These are phyloP conservation scores for Wickerhamiella shivajii DNA, from an alignment of 805 yeast genomes.

Conservation along the genomic window DNA sequence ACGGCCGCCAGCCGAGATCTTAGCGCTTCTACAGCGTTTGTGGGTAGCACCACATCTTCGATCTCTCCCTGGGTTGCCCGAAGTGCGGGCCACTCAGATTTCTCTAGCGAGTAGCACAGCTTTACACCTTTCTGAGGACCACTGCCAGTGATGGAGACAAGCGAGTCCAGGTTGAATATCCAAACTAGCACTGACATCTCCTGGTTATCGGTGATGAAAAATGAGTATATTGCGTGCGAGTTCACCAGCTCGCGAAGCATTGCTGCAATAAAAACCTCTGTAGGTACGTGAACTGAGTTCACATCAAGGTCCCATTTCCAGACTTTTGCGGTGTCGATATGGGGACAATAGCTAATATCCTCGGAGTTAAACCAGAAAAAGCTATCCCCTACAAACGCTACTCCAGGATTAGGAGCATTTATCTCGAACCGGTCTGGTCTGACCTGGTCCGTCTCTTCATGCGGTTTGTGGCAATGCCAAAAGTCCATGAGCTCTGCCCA, in stretches of 20 bases:
- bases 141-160: slow-evolving; percentile 17
- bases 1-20: slow-evolving; percentile 18
- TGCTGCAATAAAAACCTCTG: slow-evolving; percentile 12
- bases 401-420: slow-evolving; percentile 28
- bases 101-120: slow-evolving; percentile 30
- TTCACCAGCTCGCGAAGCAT: slow-evolving; percentile 20
- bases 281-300: slow-evolving; percentile 11
- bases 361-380: slow-evolving; percentile 33
- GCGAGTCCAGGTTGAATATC: slow-evolving; percentile 36
- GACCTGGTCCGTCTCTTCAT: slow-evolving; percentile 8
- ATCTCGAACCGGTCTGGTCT: slow-evolving; percentile 18
- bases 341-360: slow-evolving; percentile 4
- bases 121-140: slow-evolving; percentile 27
- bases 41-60: slow-evolving; percentile 28
- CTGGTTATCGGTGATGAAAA: slow-evolving; percentile 10
- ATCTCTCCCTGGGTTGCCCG: slow-evolving; percentile 27
- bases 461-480: slow-evolving; percentile 80
- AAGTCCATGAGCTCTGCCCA: slow-evolving; percentile 96
- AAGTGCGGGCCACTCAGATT: slow-evolving; percentile 19
- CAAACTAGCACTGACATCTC: slow-evolving; percentile 23
- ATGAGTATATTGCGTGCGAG: slow-evolving; percentile 24
- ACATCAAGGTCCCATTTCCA: slow-evolving; percentile 45
- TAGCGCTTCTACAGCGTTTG: slow-evolving; percentile 23
- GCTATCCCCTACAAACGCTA: slow-evolving; percentile 41
- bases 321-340: slow-evolving; percentile 21